Evolutionary conservation across 176 grass and related monocot genomes (phyloP).

Genomic region (Themeda triandra): DNA sequence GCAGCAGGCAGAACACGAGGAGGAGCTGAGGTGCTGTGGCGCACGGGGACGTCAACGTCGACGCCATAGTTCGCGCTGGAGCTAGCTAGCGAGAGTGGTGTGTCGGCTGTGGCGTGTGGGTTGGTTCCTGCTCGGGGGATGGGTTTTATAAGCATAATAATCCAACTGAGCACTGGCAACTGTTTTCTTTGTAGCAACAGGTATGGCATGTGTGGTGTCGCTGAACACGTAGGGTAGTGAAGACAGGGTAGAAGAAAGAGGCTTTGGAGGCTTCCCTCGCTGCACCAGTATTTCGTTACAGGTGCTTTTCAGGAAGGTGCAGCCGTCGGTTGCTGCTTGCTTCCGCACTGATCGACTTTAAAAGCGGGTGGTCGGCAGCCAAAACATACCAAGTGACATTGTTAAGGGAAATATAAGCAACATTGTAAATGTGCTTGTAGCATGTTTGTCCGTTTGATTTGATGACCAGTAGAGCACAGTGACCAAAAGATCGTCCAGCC

Average conservation of each 20-base stretch:
- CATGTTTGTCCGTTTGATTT: too few species aligned
- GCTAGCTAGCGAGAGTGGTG: not conserved
- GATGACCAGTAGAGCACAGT: too few species aligned
- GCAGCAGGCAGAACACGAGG: not conserved
- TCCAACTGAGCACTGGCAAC: too few species aligned
- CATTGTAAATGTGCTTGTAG: too few species aligned
- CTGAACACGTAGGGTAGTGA: not conserved
- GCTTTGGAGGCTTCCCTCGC: not conserved
- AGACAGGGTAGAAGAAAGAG: not conserved
- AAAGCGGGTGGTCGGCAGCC: too few species aligned
- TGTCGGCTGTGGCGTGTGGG: not conserved
- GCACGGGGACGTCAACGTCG: not conserved
- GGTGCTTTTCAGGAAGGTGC: not conserved
- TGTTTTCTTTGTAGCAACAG: not conserved
- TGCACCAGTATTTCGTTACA: not conserved
- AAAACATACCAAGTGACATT: too few species aligned
- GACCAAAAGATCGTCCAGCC: too few species aligned
- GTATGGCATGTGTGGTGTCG: not conserved
- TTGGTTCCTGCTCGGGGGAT: not conserved
- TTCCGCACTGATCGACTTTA: too few species aligned
- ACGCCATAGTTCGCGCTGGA: slow-evolving; percentile 10
- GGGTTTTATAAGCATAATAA: not conserved
- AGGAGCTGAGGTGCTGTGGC: not conserved
- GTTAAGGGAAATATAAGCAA: too few species aligned
- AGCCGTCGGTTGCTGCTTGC: not conserved